A percentile compares a stretch with the other conserved stretches of the same genome.
Conservation (phyloP, 495 filamentous ascomycete species). For the Penicillium tannophilum region DNA sequence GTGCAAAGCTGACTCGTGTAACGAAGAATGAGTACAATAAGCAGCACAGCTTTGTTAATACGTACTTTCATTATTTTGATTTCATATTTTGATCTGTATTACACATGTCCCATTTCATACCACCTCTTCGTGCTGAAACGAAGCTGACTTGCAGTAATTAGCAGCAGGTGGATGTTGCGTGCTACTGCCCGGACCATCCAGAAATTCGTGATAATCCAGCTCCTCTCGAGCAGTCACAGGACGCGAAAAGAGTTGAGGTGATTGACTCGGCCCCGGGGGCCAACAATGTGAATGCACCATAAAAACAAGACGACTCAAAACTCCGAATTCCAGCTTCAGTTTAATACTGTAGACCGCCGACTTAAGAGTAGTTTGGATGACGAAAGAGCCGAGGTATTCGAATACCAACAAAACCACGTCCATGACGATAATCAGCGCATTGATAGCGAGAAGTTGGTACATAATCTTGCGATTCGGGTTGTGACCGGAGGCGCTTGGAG, state of each 20-base stretch:
- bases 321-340: conserved; percentile 22
- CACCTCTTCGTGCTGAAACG: neutral
- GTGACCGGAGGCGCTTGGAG: conserved; percentile 19
- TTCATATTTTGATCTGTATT: neutral
- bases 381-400: conserved; percentile 16
- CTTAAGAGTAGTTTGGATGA: conserved; percentile 18
- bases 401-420: conserved; percentile 25
- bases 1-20: neutral
- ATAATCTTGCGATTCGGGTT: conserved; percentile 33
- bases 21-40: neutral
- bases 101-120: neutral
- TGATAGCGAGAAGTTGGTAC: conserved; percentile 44
- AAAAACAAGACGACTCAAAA: conserved; percentile 18
- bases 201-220: conserved; percentile 11
- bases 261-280: conserved; percentile 10
- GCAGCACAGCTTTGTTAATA: neutral
- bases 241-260: conserved; percentile 1
- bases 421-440: conserved; percentile 39
- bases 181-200: neutral
- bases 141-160: neutral
- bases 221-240: neutral
- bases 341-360: conserved; percentile 23
- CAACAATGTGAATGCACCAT: conserved; percentile 24
- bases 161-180: conserved; percentile 11
- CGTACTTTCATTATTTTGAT: neutral